Evolutionary conservation across 139 green algal species (phyloP).

Genomic region (Klebsormidium nitens): DNA sequence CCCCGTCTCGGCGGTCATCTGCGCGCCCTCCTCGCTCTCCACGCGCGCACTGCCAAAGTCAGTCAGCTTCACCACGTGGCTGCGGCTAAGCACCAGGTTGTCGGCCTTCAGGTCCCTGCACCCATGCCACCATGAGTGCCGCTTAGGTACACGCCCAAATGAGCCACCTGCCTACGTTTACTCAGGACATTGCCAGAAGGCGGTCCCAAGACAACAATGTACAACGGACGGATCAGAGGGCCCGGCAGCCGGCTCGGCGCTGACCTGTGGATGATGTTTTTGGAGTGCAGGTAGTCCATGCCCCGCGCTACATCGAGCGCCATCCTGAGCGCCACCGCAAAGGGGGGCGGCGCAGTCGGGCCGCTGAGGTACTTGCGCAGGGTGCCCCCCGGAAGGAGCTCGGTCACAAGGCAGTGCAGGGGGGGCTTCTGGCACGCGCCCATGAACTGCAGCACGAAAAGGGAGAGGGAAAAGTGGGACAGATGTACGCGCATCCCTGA

Average conservation of each 20-base stretch:
- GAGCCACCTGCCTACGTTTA: no score
- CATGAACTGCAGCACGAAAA: constrained; percentile 88
- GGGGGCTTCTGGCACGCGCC: constrained; percentile 87
- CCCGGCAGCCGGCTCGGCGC: no score
- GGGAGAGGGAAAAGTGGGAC: no score
- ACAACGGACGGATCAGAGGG: no score
- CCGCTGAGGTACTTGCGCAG: constrained; percentile 48
- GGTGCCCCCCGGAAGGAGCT: constrained; percentile 37
- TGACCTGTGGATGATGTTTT: constrained; percentile 56
- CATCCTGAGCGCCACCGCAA: constrained; percentile 35
- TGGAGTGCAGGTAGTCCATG: constrained; percentile 64
- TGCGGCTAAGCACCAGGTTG: constrained; percentile 58
- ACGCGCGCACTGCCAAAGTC: constrained; percentile 36
- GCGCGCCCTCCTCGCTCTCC: constrained; percentile 8
- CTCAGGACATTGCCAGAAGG: no score
- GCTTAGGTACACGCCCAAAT: no score
- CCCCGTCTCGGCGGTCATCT: constrained; percentile 51
- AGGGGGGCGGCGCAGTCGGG: constrained; percentile 18
- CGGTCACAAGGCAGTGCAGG: constrained; percentile 89
- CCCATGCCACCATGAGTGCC: no score
- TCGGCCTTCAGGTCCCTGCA: constrained; percentile 69
- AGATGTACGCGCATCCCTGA: no score
- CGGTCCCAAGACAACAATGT: no score
- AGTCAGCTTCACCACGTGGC: constrained; percentile 12
- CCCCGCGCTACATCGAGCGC: constrained; percentile 49